A percentile compares a stretch with the other conserved stretches of the same genome.
Evolutionary conservation across 208 protist species (phyloP).

Genomic region (Leishmania major): DNA sequence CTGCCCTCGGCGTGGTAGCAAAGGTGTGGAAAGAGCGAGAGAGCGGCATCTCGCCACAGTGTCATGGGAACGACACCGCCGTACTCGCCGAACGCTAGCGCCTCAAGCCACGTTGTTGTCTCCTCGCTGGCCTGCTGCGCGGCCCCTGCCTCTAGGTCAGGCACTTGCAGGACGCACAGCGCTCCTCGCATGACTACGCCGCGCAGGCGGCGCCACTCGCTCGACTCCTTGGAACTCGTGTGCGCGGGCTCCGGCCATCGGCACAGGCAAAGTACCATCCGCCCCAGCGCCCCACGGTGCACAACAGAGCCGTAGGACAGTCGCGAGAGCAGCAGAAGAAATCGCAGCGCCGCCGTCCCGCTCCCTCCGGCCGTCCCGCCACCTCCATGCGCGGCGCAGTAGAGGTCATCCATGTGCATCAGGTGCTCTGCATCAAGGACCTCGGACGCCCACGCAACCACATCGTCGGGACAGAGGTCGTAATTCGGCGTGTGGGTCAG

Average conservation of each 20-base stretch:
- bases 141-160: conserved; percentile 18
- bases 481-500: conserved; percentile 59
- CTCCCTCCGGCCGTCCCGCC: not conserved
- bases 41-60: conserved; percentile 52
- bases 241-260: conserved; percentile 13
- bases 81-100: conserved; percentile 44
- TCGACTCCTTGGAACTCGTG: not conserved
- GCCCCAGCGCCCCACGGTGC: conserved; percentile 16
- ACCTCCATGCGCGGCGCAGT: not conserved
- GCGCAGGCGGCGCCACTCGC: conserved; percentile 68
- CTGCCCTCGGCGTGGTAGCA: not conserved
- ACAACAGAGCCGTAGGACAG: conserved; percentile 30
- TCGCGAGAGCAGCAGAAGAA: conserved; percentile 46
- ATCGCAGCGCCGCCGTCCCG: not conserved
- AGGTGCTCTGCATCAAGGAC: conserved; percentile 22
- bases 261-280: conserved; percentile 21
- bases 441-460: conserved; percentile 31
- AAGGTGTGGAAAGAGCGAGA: conserved; percentile 1
- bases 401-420: not conserved
- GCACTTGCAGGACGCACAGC: conserved; percentile 21
- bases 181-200: conserved; percentile 43
- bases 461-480: conserved; percentile 36
- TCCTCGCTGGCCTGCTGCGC: not conserved
- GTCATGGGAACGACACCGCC: conserved; percentile 33
- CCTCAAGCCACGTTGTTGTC: conserved; percentile 40